Evolutionary conservation across 2,329 filamentous ascomycete species (phyloP), one percentile per base, ranked within the genome.

Genomic region (Colletotrichum sp.): DNA sequence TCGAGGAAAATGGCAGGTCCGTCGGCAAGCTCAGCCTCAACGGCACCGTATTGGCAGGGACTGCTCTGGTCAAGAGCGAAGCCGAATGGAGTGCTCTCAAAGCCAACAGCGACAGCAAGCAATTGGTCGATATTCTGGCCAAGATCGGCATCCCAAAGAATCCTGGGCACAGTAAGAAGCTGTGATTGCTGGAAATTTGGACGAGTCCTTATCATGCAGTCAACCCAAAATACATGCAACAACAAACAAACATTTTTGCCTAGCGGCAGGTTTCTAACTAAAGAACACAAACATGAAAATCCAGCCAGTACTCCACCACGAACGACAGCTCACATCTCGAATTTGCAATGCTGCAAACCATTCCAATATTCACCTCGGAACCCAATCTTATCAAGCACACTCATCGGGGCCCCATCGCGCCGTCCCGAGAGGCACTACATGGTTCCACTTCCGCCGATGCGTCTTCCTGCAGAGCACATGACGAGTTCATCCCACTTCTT

Each of bases 1-100:
- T 85, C 3, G 77, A 82, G 6, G 78, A 73, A 5, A 78, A 82
- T 65, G 82, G 81, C 5, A 80, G 83, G 2, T 78, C 82, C 10
- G 81, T 86, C 3, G 90, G 90, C 0, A 81, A 79, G 28, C 74
- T 92, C 36, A 84, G 89, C 21, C 82, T 93, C 39, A 93, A 93
- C 70, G 92, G 92, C 5, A 93, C 92, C 0, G 82, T 93, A n/a
- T 81, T 93, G 77, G 92, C 91, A 12, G 92, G 92, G 8, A 93
- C 92, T 12, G 90, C 91, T 30, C 83, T 93, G 70, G 92, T 93
- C 18, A 93, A 93, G 84, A 91, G 81, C 32, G 83, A 90, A 79
- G 83, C 81, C 5, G 91, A 93, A 82, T 93, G 91, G 90, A 84
- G 91, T 74, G 87, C 86, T 1, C 78, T 93, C 67, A n/a, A 83